Evolutionary conservation across 116 monocot species (phyloP), one percentile per base, ranked within the genome.

Genomic region (Zostera marina): DNA sequence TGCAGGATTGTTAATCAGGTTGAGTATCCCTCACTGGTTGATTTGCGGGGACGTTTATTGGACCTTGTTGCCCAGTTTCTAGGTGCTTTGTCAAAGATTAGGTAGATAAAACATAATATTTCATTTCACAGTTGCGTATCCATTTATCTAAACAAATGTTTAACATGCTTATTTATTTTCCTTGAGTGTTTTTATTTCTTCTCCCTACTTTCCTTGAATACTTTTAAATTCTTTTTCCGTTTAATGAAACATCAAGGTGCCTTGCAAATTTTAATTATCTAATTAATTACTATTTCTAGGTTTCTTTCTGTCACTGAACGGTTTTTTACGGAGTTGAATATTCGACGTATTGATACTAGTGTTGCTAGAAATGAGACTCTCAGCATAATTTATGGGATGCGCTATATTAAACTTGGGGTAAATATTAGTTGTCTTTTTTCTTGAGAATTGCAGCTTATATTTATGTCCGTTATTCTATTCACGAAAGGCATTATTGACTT

Each of bases 311-410:
- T 91, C 40, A 99, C 87, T 15, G 99, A 99, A 66, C 78, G 91
- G 0, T 99, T 99, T 79, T 99, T 91, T 75, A 83, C 91, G 91
- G 99, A 99, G 75, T 73, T 90, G 52, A 91, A 83, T 70, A 76
- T 81, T 65, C 80, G 99, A 1, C 73, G 80, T 52, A 78, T 81
- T 43, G 99, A 99, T 60, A 83, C 81, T 21, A 86, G 67, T 72
- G 78, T 83, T 75, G 74, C 83, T 52, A 83, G 99, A 75, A 99
- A 87, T 62, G 90, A 99, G 74, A 87, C 90, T 57, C 86, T 99
- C n/a, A 91, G 83, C 73, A 99, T 99, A 70, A 87, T 99, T 43
- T 83, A 99, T 69, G 99, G 99, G 62, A 99, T 99, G 99, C 99
- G 99, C 66, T 99, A 99, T 57, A 87, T 99, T 58, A 99, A 91